phyloP scores from a whole-genome alignment of 495 filamentous ascomycete genomes.

The Umbilicaria muhlenbergii region DNA sequence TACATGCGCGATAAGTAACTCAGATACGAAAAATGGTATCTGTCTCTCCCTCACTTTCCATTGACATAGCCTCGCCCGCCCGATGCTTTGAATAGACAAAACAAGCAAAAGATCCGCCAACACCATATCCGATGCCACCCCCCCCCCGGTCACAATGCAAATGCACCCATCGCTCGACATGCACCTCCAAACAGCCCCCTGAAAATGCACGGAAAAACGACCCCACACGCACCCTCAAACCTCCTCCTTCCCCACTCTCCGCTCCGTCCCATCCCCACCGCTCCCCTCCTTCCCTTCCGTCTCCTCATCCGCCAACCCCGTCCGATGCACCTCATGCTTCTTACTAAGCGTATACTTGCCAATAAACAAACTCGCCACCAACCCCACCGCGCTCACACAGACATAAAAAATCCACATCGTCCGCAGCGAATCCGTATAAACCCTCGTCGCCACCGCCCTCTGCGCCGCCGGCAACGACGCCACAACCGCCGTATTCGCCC shows the following conservation, averaged over 20 bases:
- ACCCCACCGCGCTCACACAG: constrained; percentile 33
- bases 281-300: constrained; percentile 23
- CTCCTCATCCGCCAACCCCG: constrained; percentile 41
- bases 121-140: too few species aligned
- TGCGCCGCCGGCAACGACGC: constrained; percentile 29
- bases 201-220: too few species aligned
- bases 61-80: too few species aligned
- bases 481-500: constrained; percentile 41
- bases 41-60: too few species aligned
- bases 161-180: too few species aligned
- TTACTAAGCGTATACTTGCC: constrained; percentile 38
- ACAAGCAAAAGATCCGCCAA: too few species aligned
- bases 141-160: too few species aligned
- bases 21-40: too few species aligned
- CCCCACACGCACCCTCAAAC: neutral
- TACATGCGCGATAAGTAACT: too few species aligned
- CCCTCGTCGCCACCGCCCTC: constrained; percentile 30
- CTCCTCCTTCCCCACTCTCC: constrained; percentile 12
- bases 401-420: constrained; percentile 58
- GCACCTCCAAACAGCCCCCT: too few species aligned
- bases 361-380: constrained; percentile 40
- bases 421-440: constrained; percentile 39
- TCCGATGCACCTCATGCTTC: constrained; percentile 44
- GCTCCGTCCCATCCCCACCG: constrained; percentile 14
- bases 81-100: too few species aligned